These are phyloP conservation scores for Amesomyces nigricolor DNA, from an alignment of 2,329 filamentous ascomycete species.

Conservation along the genomic window DNA sequence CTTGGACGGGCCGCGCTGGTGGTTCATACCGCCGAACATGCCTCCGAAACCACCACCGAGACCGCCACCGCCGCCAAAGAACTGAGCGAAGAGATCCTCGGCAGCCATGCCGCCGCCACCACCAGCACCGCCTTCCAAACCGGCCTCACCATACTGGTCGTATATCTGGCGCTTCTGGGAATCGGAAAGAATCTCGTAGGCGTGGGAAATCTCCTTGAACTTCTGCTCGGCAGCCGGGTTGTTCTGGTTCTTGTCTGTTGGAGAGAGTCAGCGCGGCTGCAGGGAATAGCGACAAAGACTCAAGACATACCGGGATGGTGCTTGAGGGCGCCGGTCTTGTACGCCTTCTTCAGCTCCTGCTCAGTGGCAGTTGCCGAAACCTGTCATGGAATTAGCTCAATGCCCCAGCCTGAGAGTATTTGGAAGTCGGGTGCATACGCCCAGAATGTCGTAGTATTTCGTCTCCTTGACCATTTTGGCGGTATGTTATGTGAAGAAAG, in stretches of 20 bases:
- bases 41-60: slow-evolving; percentile 68
- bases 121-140: slow-evolving; percentile 77
- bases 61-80: slow-evolving; percentile 74
- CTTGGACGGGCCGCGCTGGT: slow-evolving; percentile 74
- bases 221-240: slow-evolving; percentile 92
- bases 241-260: slow-evolving; percentile 86
- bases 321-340: slow-evolving; percentile 77
- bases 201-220: slow-evolving; percentile 95
- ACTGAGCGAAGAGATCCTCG: slow-evolving; percentile 93
- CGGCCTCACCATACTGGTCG: slow-evolving; percentile 96
- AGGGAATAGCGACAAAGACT: not conserved
- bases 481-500: slow-evolving; percentile 5
- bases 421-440: slow-evolving; percentile 48
- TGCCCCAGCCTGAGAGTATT: not conserved
- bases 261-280: slow-evolving; percentile 1
- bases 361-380: slow-evolving; percentile 75
- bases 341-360: slow-evolving; percentile 83
- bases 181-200: slow-evolving; percentile 93
- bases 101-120: slow-evolving; percentile 82
- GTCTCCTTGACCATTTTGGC: slow-evolving; percentile 34
- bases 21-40: slow-evolving; percentile 75
- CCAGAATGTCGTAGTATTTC: slow-evolving; percentile 66
- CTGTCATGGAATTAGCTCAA: slow-evolving; percentile 39
- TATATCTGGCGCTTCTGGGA: slow-evolving; percentile 86
- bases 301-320: slow-evolving; percentile 67